Percentiles rank a stretch among this genome's conserved stretches.
These are phyloP conservation scores for Cladosporium sp. DNA, from an alignment of 2,329 filamentous ascomycete genomes.

Conservation along the genomic window DNA sequence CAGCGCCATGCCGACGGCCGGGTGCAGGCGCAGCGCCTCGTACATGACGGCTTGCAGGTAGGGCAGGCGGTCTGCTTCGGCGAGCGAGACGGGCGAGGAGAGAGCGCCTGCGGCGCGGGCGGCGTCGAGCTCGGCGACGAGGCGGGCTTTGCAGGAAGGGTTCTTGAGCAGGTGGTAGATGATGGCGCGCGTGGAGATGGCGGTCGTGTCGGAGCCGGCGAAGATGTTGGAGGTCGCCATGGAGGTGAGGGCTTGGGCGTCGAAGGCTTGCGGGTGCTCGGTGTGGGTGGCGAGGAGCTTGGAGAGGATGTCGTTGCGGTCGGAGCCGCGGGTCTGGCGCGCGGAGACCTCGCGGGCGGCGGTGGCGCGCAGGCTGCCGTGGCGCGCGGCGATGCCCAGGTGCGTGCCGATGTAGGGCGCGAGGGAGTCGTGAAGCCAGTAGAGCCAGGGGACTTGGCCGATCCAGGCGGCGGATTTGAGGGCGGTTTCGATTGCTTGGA, in stretches of 20 bases:
- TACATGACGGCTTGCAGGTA: conserved; percentile 41
- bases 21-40: conserved; percentile 39
- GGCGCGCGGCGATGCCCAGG: conserved; percentile 23
- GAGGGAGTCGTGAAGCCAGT: conserved; percentile 27
- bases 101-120: conserved; percentile 21
- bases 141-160: conserved; percentile 23
- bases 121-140: conserved; percentile 32
- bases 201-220: conserved; percentile 40
- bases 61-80: conserved; percentile 9
- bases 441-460: conserved; percentile 18
- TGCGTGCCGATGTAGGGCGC: conserved; percentile 19
- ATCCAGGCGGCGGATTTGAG: conserved; percentile 23
- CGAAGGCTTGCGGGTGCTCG: conserved; percentile 31
- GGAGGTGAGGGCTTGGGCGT: conserved; percentile 35
- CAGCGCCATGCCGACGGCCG: conserved; percentile 36
- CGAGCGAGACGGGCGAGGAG: conserved; percentile 19
- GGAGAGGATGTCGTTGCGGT: conserved; percentile 45
- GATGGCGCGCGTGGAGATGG: conserved; percentile 32
- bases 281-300: conserved; percentile 42
- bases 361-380: conserved; percentile 24
- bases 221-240: conserved; percentile 33
- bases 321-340: conserved; percentile 29
- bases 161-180: conserved; percentile 35
- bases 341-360: conserved; percentile 22
- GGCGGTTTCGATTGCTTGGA: conserved; percentile 14